These are phyloP conservation scores for Sclerotinia spermophila DNA, from an alignment of 2,329 filamentous ascomycete species.

Conservation along the genomic window DNA sequence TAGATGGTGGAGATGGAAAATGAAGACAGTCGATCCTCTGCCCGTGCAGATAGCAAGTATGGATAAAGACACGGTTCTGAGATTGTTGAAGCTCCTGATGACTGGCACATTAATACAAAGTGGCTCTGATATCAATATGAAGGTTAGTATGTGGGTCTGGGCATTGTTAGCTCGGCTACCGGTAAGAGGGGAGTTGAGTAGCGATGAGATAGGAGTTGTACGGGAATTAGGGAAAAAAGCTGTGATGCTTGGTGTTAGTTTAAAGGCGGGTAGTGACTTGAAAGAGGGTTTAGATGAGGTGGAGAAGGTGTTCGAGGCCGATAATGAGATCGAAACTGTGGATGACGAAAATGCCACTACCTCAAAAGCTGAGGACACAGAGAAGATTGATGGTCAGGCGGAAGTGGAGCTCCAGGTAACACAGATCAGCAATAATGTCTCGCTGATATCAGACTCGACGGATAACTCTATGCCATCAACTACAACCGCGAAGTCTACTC, in stretches of 20 bases:
- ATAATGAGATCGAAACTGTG: conserved; percentile 39
- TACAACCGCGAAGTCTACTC: not conserved
- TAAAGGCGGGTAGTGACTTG: conserved; percentile 37
- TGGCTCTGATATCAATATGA: conserved; percentile 57
- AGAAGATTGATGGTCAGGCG: not conserved
- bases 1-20: conserved; percentile 50
- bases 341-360: conserved; percentile 34
- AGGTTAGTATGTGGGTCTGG: conserved; percentile 83
- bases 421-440: not conserved
- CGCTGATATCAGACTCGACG: not conserved
- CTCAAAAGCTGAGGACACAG: not conserved
- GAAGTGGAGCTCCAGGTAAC: not conserved
- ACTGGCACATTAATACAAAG: conserved; percentile 55
- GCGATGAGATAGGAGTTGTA: conserved; percentile 70
- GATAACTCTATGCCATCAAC: not conserved
- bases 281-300: conserved; percentile 45
- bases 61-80: conserved; percentile 62
- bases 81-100: conserved; percentile 63
- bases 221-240: conserved; percentile 78
- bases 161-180: conserved; percentile 72
- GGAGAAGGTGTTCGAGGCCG: conserved; percentile 48
- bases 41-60: conserved; percentile 61
- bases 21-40: conserved; percentile 53
- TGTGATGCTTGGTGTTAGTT: conserved; percentile 46
- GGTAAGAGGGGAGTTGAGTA: conserved; percentile 69